Evolutionary conservation across 2,329 filamentous ascomycete genomes (phyloP), one percentile per base, ranked within the genome.

Genomic region (Elsinoe fawcettii): DNA sequence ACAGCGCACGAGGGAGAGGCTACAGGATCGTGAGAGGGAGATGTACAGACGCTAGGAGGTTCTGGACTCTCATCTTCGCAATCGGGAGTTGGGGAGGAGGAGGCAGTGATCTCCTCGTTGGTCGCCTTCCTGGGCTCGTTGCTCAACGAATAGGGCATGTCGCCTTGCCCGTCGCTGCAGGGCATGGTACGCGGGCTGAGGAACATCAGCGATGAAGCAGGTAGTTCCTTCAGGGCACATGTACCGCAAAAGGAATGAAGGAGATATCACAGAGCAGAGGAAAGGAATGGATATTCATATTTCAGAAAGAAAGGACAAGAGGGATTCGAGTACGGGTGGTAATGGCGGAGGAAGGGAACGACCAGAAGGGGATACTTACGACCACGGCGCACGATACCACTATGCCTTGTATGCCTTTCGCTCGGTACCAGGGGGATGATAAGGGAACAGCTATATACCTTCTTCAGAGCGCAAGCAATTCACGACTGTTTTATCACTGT

Each of bases 11-110:
- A 60, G 67, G n/a, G 68, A 69, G 54, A 62, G 69, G 59, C 51
- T 70, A 47, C 66, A 70, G 56, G 65, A 71, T 51, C 63, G 70
- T 25, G 69, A 72, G 55, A 63, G 69, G 44, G 69, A 71, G 46
- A 51, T 70, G 12, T 72, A 72, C 58, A 63, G 67, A 44, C 25
- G 32, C 23, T 55, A 55, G 53, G 53, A 55, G 14, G 25, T 43
- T 5, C 20, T 55, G n/a, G 20, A 34, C 8, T 36, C 30, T 34
- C 46, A 32, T 34, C 25, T 32, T 14, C 41, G 41, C 11, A 20
- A 22, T 25, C 9, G 20, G 5, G 16, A 14, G 14, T 2, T 6
- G 30, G 11, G 34, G 14, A 4, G 9, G 11, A n/a, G 34, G 34
- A 37, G 34, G 9, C 34, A 37, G 11, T 37, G 34, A 37, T 37